Base-by-base conservation (phyloP, 805 yeast genomes). In the Lipomyces spencermartinsiae region DNA sequence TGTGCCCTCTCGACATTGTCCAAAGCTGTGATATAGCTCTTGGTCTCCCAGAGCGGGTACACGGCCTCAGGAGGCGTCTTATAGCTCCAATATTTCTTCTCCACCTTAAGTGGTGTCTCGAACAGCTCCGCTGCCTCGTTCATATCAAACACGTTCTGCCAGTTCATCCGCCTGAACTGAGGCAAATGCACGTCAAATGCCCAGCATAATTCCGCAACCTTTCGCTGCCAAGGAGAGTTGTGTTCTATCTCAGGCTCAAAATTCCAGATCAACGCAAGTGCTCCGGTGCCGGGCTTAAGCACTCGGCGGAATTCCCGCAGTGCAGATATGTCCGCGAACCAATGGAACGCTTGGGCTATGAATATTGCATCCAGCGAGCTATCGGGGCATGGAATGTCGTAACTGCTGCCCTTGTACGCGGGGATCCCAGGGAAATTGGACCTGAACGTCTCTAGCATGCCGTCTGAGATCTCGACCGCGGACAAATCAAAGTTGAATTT, bases 271-370 rank as follows among this genome's bases (percentile, higher is more conserved):
- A 86, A 74, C 0, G 87, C 89, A 12, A 87, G 77, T 58, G 77
- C 79, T 0, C 89, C 89, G 2, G 55, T 33, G 7, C 74, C 75
- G 1, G 83, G 82, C 68, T 83, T 84, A 72, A 87, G 78, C 0
- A 87, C 85, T 19, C 91, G 77, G 56, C 77, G 68, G 29, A 87
- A 74, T 74, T 87, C 91, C 63, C 78, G 75, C 43, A 87, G 73
- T 0, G 88, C 78, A 8, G 78, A 79, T 1, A 68, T 58, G 71
- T 85, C 87, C n/a, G 86, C 82, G 76, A 87, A 87, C 91, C 91
- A 87, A 71, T 87, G 91, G 74, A 84, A 87, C 0, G 86, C 91
- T 43, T 87, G 90, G 0, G 90, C 89, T 9, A 84, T 76, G 9
- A 86, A 78, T 1, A 87, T 77, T 0, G 83, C 82, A 75, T 87